These are phyloP conservation scores for Sporothrix protearum DNA, from an alignment of 2,329 filamentous ascomycete genomes.

Conservation along the genomic window DNA sequence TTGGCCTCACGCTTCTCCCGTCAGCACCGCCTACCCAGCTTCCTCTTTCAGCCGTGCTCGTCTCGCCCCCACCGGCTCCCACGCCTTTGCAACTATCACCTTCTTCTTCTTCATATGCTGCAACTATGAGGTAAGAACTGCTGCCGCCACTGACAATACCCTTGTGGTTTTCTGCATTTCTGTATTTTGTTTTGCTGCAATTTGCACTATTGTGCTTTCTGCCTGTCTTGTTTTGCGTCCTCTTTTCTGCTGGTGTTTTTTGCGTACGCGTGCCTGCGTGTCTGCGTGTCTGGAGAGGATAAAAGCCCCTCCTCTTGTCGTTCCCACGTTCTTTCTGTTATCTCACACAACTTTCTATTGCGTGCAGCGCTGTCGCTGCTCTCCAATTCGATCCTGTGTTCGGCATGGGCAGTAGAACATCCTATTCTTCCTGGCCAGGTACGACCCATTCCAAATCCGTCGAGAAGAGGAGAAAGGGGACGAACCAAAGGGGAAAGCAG, in stretches of 20 bases:
- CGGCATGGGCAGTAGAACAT: slow-evolving; percentile 27
- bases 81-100: background rate
- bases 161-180: background rate
- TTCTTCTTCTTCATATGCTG: slow-evolving; percentile 20
- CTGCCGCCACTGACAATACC: background rate
- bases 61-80: slow-evolving; percentile 9
- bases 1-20: background rate
- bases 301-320: background rate
- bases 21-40: slow-evolving; percentile 28
- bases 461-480: slow-evolving; percentile 2
- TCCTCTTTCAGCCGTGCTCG: slow-evolving; percentile 5
- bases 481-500: background rate
- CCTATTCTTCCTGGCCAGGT: slow-evolving; percentile 28
- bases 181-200: background rate
- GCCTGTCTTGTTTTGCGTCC: background rate
- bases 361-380: slow-evolving; percentile 27
- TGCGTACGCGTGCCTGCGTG: background rate
- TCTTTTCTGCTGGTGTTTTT: background rate
- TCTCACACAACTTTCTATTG: slow-evolving; percentile 17
- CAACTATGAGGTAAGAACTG: slow-evolving; percentile 25
- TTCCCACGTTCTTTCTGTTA: background rate
- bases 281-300: background rate
- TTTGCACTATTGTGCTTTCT: no score
- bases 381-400: slow-evolving; percentile 29
- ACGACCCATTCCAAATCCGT: slow-evolving; percentile 16